These are phyloP conservation scores for Solanum sejunctum DNA, from an alignment of 257 asterid genomes.

Conservation along the genomic window DNA sequence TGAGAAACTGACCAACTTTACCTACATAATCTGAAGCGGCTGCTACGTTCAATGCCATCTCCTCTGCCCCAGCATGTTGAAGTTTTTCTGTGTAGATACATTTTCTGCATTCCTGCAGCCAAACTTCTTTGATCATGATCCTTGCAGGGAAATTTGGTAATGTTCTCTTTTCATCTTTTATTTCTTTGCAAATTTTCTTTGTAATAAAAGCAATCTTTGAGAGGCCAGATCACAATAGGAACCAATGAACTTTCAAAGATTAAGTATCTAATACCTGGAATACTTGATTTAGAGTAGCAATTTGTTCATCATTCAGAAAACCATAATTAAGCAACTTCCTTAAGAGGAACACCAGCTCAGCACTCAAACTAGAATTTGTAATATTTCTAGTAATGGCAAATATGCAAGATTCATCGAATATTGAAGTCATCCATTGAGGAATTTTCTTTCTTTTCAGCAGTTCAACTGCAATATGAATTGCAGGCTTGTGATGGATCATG, in stretches of 20 bases:
- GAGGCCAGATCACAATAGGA: neutral
- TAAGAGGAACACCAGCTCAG: conserved; percentile 55
- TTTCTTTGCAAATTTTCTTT: neutral
- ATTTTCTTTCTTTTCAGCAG: conserved; percentile 36
- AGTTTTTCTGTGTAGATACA: conserved; percentile 35
- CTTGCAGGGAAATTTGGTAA: neutral
- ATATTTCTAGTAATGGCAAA: conserved; percentile 38
- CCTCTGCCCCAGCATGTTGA: conserved; percentile 16
- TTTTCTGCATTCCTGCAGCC: conserved; percentile 51
- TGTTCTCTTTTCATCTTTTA: neutral
- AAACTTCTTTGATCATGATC: neutral
- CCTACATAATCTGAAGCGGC: conserved; percentile 9
- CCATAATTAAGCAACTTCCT: conserved; percentile 57
- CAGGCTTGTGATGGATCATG: conserved; percentile 51
- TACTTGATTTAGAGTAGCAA: conserved; percentile 40
- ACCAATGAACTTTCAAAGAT: neutral
- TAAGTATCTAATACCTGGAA: conserved; percentile 51
- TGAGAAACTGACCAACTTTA: conserved; percentile 31
- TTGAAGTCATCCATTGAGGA: conserved; percentile 53
- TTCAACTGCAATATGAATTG: conserved; percentile 46
- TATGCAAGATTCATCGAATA: conserved; percentile 50
- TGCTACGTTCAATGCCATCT: conserved; percentile 3
- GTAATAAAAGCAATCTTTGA: neutral
- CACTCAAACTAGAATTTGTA: conserved; percentile 33
- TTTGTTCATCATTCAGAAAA: conserved; percentile 45